Evolutionary conservation across 2,329 filamentous ascomycete species (phyloP), one percentile per base, ranked within the genome.

Genomic region (Chaetomium strumarium): DNA sequence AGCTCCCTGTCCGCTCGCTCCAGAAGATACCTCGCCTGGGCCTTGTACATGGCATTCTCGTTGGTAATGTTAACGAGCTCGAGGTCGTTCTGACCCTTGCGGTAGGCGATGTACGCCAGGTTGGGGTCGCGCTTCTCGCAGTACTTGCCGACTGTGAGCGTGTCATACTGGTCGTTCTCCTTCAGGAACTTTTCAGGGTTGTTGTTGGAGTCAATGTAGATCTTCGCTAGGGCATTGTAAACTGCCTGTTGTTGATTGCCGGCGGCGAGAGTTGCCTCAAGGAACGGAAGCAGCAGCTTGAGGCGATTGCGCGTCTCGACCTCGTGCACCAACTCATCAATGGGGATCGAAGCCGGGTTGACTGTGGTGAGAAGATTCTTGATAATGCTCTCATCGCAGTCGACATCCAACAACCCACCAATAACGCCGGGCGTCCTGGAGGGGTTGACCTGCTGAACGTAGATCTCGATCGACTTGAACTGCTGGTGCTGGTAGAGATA

Each of bases 401-500:
- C 93, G 49, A 99, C 93, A 65, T 99, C 93, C 45, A 99, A 78
- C 31, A 99, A 76, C 34, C 91, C 93, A 62, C 93, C 93, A 60
- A 99, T 83, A 56, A 99, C 93, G 52, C 90, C 88, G 5, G 93
- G 93, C 6, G 95, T 93, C 63, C 93, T 80, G 14, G 86, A 78
- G 6, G 93, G 91, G 73, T 99, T 99, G 62, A 99, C 91, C 41
- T 90, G 86, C 76, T 99, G 93, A 29, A 99, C 93, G 63, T 99
- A 99, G 10, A 95, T 85, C 74, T 99, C 93, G 60, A 99, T 99
- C 1, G 93, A 96, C 75, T 95, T 90, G 80, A 96, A 99, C 67
- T 97, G 92, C 72, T 99, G 92, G 73, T 95, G 95, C 78, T 97
- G 93, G 77, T 99, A 99, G 9, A 99, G 82, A 72, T 93, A 96